phyloP scores from a whole-genome alignment of 2,329 filamentous ascomycete species.

The Penicillium sp. region DNA sequence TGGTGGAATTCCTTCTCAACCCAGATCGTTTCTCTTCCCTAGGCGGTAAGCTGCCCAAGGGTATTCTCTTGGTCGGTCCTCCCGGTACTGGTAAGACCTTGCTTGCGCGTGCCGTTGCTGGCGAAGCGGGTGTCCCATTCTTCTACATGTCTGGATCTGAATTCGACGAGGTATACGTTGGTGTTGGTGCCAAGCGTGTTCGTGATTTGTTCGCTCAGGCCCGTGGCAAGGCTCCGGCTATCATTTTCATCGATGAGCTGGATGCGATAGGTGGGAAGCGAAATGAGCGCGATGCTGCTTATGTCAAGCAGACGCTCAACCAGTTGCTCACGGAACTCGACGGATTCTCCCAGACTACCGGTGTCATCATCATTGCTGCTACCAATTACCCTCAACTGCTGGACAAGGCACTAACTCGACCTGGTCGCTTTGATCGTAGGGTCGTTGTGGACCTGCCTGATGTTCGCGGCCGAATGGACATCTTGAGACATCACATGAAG shows the following conservation, averaged over 20 bases:
- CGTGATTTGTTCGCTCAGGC: constrained; percentile 86
- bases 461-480: constrained; percentile 87
- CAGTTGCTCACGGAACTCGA: constrained; percentile 96
- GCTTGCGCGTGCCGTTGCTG: constrained; percentile 89
- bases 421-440: constrained; percentile 93
- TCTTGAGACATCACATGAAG: constrained; percentile 89
- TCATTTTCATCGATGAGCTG: constrained; percentile 93
- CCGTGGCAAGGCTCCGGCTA: constrained; percentile 80
- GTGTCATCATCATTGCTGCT: constrained; percentile 92
- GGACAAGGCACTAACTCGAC: constrained; percentile 90
- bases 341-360: constrained; percentile 90
- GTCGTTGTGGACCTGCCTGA: constrained; percentile 87
- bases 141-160: constrained; percentile 99
- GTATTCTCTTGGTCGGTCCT: constrained; percentile 89
- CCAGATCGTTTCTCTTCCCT: constrained; percentile 91
- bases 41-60: constrained; percentile 94
- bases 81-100: constrained; percentile 98
- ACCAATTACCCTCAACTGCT: constrained; percentile 95
- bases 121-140: constrained; percentile 95
- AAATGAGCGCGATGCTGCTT: constrained; percentile 87
- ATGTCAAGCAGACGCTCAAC: constrained; percentile 96
- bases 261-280: constrained; percentile 93
- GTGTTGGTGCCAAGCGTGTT: constrained; percentile 93
- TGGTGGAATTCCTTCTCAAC: constrained; percentile 93
- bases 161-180: constrained; percentile 97